Conservation (phyloP, 2,329 filamentous ascomycete genomes). For the Niveomyces coronatus region DNA sequence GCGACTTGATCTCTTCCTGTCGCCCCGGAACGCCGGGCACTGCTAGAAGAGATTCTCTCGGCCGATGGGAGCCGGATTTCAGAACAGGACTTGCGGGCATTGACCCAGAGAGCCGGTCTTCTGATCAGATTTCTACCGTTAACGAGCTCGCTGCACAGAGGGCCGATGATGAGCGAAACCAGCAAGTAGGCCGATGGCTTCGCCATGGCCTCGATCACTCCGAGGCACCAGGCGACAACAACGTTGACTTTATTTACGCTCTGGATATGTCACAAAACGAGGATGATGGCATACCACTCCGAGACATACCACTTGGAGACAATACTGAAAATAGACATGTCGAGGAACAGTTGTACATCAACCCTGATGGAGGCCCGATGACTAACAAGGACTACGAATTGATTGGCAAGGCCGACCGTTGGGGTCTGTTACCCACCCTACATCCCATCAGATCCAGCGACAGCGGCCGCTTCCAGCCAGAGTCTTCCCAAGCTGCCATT, state of each 20-base stretch:
- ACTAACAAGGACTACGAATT: conserved; percentile 38
- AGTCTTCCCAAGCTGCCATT: conserved; percentile 44
- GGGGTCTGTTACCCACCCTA: conserved; percentile 38
- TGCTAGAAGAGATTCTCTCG: conserved; percentile 27
- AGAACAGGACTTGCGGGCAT: conserved; percentile 34
- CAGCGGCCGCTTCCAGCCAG: conserved; percentile 32
- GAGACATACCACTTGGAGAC: conserved; percentile 30
- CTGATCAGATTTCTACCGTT: conserved; percentile 31
- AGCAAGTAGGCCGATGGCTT: conserved; percentile 42
- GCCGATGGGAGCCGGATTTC: conserved; percentile 30
- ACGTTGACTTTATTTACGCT: conserved; percentile 16
- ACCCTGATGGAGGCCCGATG: conserved; percentile 30
- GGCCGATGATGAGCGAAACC: conserved; percentile 35
- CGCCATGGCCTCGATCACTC: conserved; percentile 22
- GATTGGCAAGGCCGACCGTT: conserved; percentile 36
- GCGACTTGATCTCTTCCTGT: conserved; percentile 26
- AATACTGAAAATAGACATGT: conserved; percentile 40
- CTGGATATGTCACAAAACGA: conserved; percentile 20
- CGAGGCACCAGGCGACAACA: conserved; percentile 17
- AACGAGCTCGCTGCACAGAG: conserved; percentile 37
- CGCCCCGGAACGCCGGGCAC: conserved; percentile 15
- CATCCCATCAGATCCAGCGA: conserved; percentile 30
- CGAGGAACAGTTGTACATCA: conserved; percentile 40
- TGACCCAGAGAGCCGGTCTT: conserved; percentile 34
- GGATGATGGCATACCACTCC: conserved; percentile 34